Percentiles rank a stretch among this genome's conserved stretches.
These are phyloP conservation scores for Oleoguttula mirabilis DNA, from an alignment of 495 filamentous ascomycete species.

Conservation along the genomic window DNA sequence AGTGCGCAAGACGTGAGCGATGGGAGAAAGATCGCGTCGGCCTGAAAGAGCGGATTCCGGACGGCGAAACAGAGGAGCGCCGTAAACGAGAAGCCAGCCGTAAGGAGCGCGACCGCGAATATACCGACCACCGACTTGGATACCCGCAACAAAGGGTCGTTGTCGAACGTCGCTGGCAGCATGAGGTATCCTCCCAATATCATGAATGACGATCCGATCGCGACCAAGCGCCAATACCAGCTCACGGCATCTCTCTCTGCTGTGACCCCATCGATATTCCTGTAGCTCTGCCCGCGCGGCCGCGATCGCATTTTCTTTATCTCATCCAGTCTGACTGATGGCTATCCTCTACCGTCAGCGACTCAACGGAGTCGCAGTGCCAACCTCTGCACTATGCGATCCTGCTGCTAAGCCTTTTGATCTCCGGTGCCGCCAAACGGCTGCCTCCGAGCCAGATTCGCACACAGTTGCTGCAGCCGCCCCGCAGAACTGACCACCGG, in stretches of 20 bases:
- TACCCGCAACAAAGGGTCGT: slow-evolving; percentile 22
- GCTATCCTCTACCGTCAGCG: no score
- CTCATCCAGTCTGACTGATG: slow-evolving; percentile 13
- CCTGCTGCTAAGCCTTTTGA: no score
- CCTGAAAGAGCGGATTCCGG: slow-evolving; percentile 25
- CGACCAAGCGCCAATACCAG: slow-evolving; percentile 30
- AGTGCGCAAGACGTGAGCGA: slow-evolving; percentile 24
- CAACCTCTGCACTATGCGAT: no score
- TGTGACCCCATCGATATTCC: slow-evolving; percentile 5
- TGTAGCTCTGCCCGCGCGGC: slow-evolving; percentile 14
- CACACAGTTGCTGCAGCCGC: no score
- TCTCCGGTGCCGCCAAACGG: no score
- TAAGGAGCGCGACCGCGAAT: slow-evolving; percentile 28
- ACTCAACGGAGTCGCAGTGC: no score
- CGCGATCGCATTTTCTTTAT: slow-evolving; percentile 12
- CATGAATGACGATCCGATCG: slow-evolving; percentile 26
- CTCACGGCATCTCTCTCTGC: slow-evolving; percentile 10
- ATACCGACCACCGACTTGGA: slow-evolving; percentile 25
- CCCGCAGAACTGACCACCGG: no score
- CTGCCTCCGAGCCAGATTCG: no score
- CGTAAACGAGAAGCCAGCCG: slow-evolving; percentile 30
- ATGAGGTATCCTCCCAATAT: slow-evolving; percentile 31
- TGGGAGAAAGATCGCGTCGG: slow-evolving; percentile 29
- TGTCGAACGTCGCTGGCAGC: slow-evolving; percentile 28
- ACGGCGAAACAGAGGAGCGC: slow-evolving; percentile 29